Conservation (phyloP, 202 grass and related monocot species). For the Sporobolus alterniflorus region DNA sequence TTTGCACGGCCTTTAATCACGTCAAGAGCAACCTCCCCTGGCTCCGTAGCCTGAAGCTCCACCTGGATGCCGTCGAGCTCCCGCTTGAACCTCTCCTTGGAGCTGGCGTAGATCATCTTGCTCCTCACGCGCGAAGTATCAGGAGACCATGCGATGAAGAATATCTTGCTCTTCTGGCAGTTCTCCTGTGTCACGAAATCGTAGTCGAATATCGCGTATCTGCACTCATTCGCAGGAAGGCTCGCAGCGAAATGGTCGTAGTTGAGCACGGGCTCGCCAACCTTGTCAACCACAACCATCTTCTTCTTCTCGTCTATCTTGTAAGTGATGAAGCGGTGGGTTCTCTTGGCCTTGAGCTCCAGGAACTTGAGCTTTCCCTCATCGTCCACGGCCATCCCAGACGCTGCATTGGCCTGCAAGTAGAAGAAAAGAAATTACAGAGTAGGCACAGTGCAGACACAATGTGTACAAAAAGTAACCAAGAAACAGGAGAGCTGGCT, state of each 20-base stretch:
- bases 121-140: slow-evolving; percentile 59
- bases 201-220: slow-evolving; percentile 79
- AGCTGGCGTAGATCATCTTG: slow-evolving; percentile 77
- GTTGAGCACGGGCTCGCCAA: slow-evolving; percentile 51
- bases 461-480: too few species aligned
- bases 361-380: too few species aligned
- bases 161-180: slow-evolving; percentile 95
- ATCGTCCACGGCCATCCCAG: too few species aligned
- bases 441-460: too few species aligned
- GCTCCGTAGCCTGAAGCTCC: slow-evolving; percentile 75
- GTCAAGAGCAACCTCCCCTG: slow-evolving; percentile 64
- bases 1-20: slow-evolving; percentile 67
- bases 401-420: too few species aligned
- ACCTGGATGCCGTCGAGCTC: slow-evolving; percentile 86
- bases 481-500: too few species aligned
- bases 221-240: slow-evolving; percentile 73
- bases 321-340: slow-evolving; percentile 77
- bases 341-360: too few species aligned
- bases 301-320: slow-evolving; percentile 89
- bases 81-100: slow-evolving; percentile 85
- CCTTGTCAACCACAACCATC: slow-evolving; percentile 82
- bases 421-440: too few species aligned
- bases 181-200: slow-evolving; percentile 81
- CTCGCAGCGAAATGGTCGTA: slow-evolving; percentile 68
- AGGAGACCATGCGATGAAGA: slow-evolving; percentile 89